A percentile compares a stretch with the other conserved stretches of the same genome.
phyloP scores from a whole-genome alignment of 208 protist species.

The Trypanosoma vivax region DNA sequence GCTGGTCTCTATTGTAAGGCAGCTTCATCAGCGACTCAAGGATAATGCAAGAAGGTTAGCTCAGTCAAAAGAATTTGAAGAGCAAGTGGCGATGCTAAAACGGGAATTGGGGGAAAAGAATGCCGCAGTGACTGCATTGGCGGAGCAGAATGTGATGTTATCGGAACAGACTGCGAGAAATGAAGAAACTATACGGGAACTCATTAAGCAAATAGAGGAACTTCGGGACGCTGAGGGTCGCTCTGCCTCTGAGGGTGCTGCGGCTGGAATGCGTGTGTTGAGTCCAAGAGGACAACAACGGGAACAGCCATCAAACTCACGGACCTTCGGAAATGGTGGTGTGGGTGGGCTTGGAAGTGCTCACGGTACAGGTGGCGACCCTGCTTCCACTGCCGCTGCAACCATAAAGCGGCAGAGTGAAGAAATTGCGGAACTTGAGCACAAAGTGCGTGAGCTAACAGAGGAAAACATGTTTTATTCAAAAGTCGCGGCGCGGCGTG shows the following conservation, averaged over 20 bases:
- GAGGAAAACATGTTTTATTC: slow-evolving; percentile 81
- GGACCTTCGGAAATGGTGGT: background rate
- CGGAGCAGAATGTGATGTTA: slow-evolving; percentile 38
- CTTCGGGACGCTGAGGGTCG: slow-evolving; percentile 2
- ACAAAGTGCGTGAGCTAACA: slow-evolving; percentile 58
- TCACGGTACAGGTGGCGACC: background rate
- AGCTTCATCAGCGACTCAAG: slow-evolving; percentile 30
- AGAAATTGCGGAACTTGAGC: slow-evolving; percentile 51
- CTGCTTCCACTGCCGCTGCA: slow-evolving; percentile 4
- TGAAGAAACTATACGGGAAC: slow-evolving; percentile 66
- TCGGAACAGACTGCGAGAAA: slow-evolving; percentile 61
- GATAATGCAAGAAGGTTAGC: slow-evolving; percentile 9
- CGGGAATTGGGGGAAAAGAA: slow-evolving; percentile 48
- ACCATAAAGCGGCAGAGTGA: slow-evolving; percentile 28
- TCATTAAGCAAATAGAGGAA: slow-evolving; percentile 64
- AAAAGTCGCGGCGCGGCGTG: slow-evolving; percentile 66
- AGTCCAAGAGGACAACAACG: slow-evolving; percentile 6
- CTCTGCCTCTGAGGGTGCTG: slow-evolving; percentile 1
- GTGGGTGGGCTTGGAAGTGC: background rate
- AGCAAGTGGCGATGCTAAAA: slow-evolving; percentile 37
- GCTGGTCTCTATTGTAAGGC: slow-evolving; percentile 48
- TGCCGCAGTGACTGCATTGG: slow-evolving; percentile 41
- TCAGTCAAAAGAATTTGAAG: slow-evolving; percentile 29
- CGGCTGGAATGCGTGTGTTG: slow-evolving; percentile 9
- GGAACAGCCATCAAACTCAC: slow-evolving; percentile 1